phyloP scores from a whole-genome alignment of 805 yeast genomes.

The Lachancea sp. region DNA sequence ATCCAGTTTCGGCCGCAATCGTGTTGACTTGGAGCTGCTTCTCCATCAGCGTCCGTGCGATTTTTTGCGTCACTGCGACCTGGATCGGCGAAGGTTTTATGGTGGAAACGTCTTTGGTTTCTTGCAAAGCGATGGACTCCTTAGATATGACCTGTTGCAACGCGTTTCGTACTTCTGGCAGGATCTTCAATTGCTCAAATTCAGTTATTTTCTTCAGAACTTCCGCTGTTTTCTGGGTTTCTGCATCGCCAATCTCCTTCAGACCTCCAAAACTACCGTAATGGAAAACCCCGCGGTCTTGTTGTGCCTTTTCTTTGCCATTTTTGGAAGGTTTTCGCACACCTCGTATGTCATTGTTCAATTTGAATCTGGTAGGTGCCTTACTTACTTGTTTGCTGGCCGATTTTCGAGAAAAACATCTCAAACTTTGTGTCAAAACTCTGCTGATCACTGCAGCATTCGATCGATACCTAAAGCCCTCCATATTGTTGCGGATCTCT shows the following conservation, averaged over 20 bases:
- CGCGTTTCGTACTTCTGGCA: constrained; percentile 60
- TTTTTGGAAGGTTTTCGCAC: not conserved
- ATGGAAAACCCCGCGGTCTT: constrained; percentile 17
- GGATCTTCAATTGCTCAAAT: constrained; percentile 61
- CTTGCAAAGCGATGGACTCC: constrained; percentile 35
- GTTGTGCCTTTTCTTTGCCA: not conserved
- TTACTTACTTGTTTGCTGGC: not conserved
- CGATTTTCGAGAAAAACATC: not conserved
- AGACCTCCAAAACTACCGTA: constrained; percentile 48
- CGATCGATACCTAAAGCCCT: not conserved
- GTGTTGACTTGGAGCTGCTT: constrained; percentile 54
- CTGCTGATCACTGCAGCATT: not conserved
- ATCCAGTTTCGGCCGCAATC: constrained; percentile 94
- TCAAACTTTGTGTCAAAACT: not conserved
- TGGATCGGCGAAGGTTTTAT: constrained; percentile 73
- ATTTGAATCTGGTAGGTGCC: not conserved
- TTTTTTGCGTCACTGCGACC: constrained; percentile 52
- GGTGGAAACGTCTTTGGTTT: not conserved
- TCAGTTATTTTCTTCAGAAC: constrained; percentile 47
- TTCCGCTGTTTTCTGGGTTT: constrained; percentile 33
- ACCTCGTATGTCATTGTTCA: not conserved
- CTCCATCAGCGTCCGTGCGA: constrained; percentile 31
- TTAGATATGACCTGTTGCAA: constrained; percentile 47
- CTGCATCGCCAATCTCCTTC: constrained; percentile 34
- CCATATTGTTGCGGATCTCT: not conserved